Evolutionary conservation across 1,139 yeast species (phyloP).

Genomic region (Protomyces gravidus): DNA sequence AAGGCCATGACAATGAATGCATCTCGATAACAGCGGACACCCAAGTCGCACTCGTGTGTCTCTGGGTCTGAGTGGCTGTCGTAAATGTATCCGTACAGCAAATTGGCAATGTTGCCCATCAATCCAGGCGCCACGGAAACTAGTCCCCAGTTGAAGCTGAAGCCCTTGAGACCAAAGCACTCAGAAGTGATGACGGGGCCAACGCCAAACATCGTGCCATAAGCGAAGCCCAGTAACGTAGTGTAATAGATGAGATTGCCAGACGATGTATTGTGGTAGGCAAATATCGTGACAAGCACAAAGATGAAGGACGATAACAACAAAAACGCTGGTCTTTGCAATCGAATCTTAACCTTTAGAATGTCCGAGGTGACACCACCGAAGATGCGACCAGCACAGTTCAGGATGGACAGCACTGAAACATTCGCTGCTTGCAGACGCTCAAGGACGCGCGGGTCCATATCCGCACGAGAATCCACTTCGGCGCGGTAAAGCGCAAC

Average conservation of each 20-base stretch:
- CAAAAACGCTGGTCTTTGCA: slow-evolving; percentile 67
- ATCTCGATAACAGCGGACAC: slow-evolving; percentile 33
- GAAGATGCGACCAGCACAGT: slow-evolving; percentile 62
- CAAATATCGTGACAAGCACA: slow-evolving; percentile 43
- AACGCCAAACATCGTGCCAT: slow-evolving; percentile 75
- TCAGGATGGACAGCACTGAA: slow-evolving; percentile 61
- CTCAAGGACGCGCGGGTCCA: slow-evolving; percentile 35
- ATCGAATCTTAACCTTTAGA: slow-evolving; percentile 49
- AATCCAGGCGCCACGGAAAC: slow-evolving; percentile 42
- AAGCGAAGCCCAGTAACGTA: slow-evolving; percentile 63
- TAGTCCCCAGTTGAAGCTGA: slow-evolving; percentile 78
- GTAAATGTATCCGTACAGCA: slow-evolving; percentile 42
- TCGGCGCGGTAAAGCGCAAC: slow-evolving; percentile 12
- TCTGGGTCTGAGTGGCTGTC: slow-evolving; percentile 35
- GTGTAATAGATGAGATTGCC: slow-evolving; percentile 53
- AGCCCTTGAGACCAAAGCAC: slow-evolving; percentile 64
- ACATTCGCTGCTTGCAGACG: slow-evolving; percentile 66
- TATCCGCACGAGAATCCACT: neutral
- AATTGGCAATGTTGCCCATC: slow-evolving; percentile 41
- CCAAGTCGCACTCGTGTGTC: slow-evolving; percentile 32
- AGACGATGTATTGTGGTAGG: slow-evolving; percentile 40
- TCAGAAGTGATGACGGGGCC: slow-evolving; percentile 79
- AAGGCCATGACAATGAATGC: slow-evolving; percentile 29
- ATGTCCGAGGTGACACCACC: slow-evolving; percentile 68
- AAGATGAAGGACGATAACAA: slow-evolving; percentile 49